Evolutionary conservation across 768 basidiomycete genomes (phyloP), one percentile per base, ranked within the genome.

Genomic region (Auricularia sp.): DNA sequence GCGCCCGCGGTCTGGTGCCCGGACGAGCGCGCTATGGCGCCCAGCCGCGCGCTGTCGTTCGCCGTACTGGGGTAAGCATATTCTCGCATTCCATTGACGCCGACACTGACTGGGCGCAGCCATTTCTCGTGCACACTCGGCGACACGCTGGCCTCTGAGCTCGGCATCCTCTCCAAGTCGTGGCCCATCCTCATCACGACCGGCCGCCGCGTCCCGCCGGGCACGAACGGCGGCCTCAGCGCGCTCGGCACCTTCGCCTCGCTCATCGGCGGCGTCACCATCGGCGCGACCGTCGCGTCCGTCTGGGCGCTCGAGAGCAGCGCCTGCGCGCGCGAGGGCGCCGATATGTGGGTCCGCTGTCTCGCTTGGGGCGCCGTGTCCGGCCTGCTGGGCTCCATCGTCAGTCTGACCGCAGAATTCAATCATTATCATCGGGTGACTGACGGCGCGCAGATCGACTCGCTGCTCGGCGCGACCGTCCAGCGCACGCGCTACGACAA

Each of bases 61-160:
- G 82, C 77, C 13, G 80, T 82, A 0, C 72, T 94, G 0, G 92
- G 92, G 84, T 90, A 66, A 69, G 81, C 71, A 64, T 64, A 42
- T 39, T 13, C 14, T 44, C 24, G 1, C 42, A 18, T 54, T 29
- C 29, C 16, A 35, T 8, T 14, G 21, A 37, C 61, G 54, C 45
- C 21, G 24, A 42, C 21, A 44, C 62, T 56, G 35, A 14, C 54
- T 18, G 16, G 8, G 21, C 37, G 3, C 70, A 94, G 92, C 3
- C 93, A 95, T 72, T 92, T 93, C 73, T 87, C 87, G 2, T 94
- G 90, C 74, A 93, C 90, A 72, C 79, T 94, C 8, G 94, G 92
- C 4, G 94, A 97, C 70, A 97, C 94, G 0, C 84, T 98, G 2
- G 94, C 94, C 0, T 95, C 92, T 8, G 95, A 97, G 75, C 82